Base-by-base conservation (phyloP, 805 yeast species). In the Candida corydali region DNA sequence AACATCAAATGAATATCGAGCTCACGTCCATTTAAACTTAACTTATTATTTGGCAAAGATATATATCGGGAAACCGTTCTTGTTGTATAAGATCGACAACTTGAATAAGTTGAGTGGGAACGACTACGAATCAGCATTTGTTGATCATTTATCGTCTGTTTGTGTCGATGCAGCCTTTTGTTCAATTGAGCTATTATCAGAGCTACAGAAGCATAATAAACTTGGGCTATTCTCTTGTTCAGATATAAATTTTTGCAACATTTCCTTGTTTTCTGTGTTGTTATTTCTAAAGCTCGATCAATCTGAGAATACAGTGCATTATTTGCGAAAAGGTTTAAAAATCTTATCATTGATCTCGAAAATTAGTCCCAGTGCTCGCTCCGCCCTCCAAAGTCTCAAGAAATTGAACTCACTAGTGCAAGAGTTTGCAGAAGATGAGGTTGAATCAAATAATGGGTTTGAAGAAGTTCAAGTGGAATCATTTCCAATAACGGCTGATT, bases 161-260 rank as follows among this genome's bases (percentile, higher is more conserved):
- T 45, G 50, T 24, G 35, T 45, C 12, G 50, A 45, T 30, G 40
- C 50, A 5, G 50, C 50, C 3, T 45, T 45, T 26, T 37, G 40
- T 19, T 33, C 39, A 5, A 28, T 45, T 26, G 46, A 44, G 18
- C 33, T 45, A n/a, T 29, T 45, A 19, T 37, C 45, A 3, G 43
- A 40, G 32, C 26, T 45, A 27, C 40, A 45, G 12, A 38, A 39
- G 17, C 26, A 42, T 30, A 38, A 38, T 11, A 43, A 41, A 25
- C 25, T 45, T 16, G 50, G 50, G 5, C 17, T 43, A 6, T 45
- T 41, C 31, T 45, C 50, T 22, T 43, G 42, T 16, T 39, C 50
- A 10, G 50, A 45, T 30, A 34, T 45, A 5, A 44, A 44, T 26
- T 41, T 43, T 26, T 45, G 50, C 23, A 45, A 45, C 26, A 26